Conservation (phyloP, 352 stramenopile species). For the Pythium monospermum region DNA sequence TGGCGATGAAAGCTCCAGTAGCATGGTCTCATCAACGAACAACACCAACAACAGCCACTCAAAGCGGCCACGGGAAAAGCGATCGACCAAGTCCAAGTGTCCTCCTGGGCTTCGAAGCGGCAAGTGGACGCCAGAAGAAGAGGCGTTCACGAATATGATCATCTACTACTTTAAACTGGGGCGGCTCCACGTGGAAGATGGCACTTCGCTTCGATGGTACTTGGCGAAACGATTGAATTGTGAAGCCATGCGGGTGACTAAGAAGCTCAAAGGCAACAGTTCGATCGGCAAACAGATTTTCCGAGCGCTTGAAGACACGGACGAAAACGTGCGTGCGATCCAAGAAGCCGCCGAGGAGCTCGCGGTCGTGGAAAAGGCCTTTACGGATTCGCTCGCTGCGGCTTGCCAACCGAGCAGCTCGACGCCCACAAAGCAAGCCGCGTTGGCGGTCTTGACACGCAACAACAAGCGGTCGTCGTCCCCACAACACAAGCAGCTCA, state of each 20-base stretch:
- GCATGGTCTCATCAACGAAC: constrained; percentile 1
- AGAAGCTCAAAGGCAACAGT: constrained; percentile 87
- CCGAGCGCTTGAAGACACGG: constrained; percentile 60
- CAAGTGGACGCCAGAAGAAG: constrained; percentile 84
- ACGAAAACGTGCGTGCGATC: constrained; percentile 52
- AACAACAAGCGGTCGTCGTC: constrained; percentile 12
- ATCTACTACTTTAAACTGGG: constrained; percentile 86
- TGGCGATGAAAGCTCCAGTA: constrained; percentile 22
- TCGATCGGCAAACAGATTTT: constrained; percentile 89
- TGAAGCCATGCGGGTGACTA: constrained; percentile 85
- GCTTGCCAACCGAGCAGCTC: constrained; percentile 12
- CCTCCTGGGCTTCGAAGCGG: constrained; percentile 70
- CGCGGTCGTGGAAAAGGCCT: constrained; percentile 55
- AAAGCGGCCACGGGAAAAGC: constrained; percentile 41
- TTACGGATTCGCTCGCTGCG: constrained; percentile 59
- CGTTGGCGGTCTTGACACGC: neutral
- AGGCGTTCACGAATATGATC: constrained; percentile 78
- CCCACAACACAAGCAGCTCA: constrained; percentile 19
- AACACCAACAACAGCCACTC: neutral
- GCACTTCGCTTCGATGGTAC: constrained; percentile 83
- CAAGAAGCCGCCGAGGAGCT: constrained; percentile 48
- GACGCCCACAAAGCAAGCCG: neutral
- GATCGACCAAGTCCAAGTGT: constrained; percentile 86
- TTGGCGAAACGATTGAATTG: constrained; percentile 81
- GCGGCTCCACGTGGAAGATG: constrained; percentile 72